Evolutionary conservation across 257 asterid genomes (phyloP).

Genomic region (Solanum chiquidenum): DNA sequence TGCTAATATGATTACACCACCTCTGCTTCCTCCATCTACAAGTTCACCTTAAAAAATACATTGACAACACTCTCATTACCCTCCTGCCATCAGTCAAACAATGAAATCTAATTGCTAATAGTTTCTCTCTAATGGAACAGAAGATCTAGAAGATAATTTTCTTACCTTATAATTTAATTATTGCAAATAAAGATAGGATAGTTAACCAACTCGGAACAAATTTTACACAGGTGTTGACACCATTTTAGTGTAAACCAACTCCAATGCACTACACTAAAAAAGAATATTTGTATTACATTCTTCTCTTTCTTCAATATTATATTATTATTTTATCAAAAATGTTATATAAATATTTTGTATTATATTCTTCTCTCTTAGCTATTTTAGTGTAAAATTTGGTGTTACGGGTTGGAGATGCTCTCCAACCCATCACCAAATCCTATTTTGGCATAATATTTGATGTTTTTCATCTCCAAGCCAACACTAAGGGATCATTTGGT

Average conservation of each 20-base stretch:
- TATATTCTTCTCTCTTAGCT: neutral
- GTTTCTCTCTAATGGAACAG: neutral
- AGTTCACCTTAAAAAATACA: neutral
- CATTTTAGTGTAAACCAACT: neutral
- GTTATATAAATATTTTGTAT: neutral
- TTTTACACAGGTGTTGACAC: neutral
- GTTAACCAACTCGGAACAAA: neutral
- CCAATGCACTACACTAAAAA: neutral
- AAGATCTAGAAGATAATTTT: neutral
- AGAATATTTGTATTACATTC: neutral
- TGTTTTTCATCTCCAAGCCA: neutral
- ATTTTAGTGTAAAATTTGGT: neutral
- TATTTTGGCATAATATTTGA: neutral
- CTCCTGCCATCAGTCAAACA: neutral
- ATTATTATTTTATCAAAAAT: neutral
- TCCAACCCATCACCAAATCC: neutral
- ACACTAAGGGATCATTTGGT: neutral
- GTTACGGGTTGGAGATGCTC: neutral
- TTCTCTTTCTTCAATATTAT: neutral
- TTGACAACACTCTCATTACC: neutral
- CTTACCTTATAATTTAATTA: neutral
- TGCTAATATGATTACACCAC: neutral
- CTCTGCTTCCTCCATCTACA: neutral
- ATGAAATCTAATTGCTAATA: neutral
- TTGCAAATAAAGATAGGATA: neutral